These are phyloP conservation scores for Acorus gramineus DNA, from an alignment of 106 monocot species.

Conservation along the genomic window DNA sequence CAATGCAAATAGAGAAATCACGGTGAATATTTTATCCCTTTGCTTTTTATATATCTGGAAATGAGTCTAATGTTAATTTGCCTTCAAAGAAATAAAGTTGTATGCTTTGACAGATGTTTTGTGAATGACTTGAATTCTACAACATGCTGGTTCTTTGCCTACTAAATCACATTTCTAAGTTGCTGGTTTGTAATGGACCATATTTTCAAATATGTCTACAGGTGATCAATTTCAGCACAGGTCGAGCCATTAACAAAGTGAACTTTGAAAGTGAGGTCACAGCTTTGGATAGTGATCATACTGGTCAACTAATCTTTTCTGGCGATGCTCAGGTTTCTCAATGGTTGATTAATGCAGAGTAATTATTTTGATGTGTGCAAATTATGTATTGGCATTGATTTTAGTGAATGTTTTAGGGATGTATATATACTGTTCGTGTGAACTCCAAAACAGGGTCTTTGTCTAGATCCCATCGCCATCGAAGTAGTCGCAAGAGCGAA, in stretches of 20 bases:
- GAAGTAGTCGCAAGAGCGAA: constrained; percentile 51
- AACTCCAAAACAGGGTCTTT: constrained; percentile 77
- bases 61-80: no score
- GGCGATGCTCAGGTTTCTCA: constrained; percentile 73
- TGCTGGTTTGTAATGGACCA: not conserved
- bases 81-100: no score
- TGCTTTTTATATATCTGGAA: no score
- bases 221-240: constrained; percentile 92
- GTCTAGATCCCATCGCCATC: constrained; percentile 81
- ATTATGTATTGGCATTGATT: constrained; percentile 9
- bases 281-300: constrained; percentile 94
- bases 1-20: constrained; percentile 87
- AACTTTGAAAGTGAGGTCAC: constrained; percentile 66
- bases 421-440: constrained; percentile 67
- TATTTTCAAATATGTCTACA: constrained; percentile 13
- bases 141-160: no score
- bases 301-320: constrained; percentile 79
- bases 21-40: constrained; percentile 32
- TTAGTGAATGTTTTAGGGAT: constrained; percentile 53
- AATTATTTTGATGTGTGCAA: constrained; percentile 11
- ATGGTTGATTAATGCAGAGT: not conserved
- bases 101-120: no score
- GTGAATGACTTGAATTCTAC: no score
- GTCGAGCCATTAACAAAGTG: constrained; percentile 61
- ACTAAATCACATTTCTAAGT: no score